Evolutionary conservation across 2,329 filamentous ascomycete species (phyloP).

Genomic region (Penicillium sp.): DNA sequence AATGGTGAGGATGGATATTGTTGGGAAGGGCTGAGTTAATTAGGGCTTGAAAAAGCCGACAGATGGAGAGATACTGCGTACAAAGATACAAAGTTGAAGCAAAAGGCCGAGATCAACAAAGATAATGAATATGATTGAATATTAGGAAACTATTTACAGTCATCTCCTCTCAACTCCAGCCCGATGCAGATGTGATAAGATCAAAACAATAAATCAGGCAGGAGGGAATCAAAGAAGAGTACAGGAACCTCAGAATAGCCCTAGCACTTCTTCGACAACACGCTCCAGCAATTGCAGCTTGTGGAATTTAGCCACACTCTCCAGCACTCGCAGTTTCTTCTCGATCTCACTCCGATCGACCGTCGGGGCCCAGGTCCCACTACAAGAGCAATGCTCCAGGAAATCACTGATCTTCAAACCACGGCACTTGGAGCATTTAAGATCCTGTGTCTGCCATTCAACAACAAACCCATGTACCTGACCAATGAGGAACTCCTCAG

Average conservation of each 20-base stretch:
- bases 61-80: neutral
- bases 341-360: constrained; percentile 64
- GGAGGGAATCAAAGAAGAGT: neutral
- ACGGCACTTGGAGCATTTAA: constrained; percentile 73
- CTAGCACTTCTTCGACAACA: constrained; percentile 64
- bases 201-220: neutral
- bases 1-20: too few relatives aligned
- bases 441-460: constrained; percentile 83
- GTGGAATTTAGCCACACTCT: constrained; percentile 72
- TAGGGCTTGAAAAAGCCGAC: too few relatives aligned
- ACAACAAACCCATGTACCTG: constrained; percentile 71
- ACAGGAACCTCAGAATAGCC: constrained; percentile 17
- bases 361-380: constrained; percentile 75
- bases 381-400: constrained; percentile 93
- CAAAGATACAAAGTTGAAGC: neutral
- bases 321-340: constrained; percentile 64
- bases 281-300: constrained; percentile 74
- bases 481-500: constrained; percentile 79
- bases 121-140: neutral
- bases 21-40: neutral
- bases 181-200: neutral
- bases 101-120: neutral
- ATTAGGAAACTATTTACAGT: constrained; percentile 1
- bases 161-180: neutral
- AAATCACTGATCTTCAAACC: constrained; percentile 79